A percentile compares a stretch with the other conserved stretches of the same genome.
These are phyloP conservation scores for Aspergillus sp. DNA, from an alignment of 2,329 filamentous ascomycete genomes.

Conservation along the genomic window DNA sequence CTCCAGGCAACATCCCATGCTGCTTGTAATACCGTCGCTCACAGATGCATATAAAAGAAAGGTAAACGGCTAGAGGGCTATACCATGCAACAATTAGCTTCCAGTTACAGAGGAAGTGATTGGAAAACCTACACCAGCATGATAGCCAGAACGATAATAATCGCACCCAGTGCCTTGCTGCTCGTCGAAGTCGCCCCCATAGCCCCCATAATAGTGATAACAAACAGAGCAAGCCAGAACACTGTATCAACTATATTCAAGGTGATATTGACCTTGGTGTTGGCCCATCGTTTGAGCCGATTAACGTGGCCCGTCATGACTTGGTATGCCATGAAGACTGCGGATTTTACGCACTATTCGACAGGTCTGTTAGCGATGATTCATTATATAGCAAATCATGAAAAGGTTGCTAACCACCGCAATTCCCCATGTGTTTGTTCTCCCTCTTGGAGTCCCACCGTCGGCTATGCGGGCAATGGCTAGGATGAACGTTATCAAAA, in stretches of 20 bases:
- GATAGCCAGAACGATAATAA: constrained; percentile 16
- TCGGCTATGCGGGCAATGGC: constrained; percentile 21
- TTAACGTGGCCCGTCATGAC: constrained; percentile 16
- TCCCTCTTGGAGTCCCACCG: constrained; percentile 15
- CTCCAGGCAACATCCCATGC: too few relatives aligned
- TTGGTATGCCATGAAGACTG: constrained; percentile 24
- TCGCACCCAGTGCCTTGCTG: constrained; percentile 20
- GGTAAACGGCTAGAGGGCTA: too few relatives aligned
- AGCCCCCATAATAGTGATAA: constrained; percentile 22
- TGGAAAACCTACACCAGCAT: neutral
- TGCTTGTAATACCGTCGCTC: too few relatives aligned
- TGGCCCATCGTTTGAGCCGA: constrained; percentile 23
- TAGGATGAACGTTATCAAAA: constrained; percentile 18
- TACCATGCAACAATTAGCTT: too few relatives aligned
- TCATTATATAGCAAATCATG: neutral
- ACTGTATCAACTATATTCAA: constrained; percentile 25
- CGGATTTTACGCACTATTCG: constrained; percentile 18
- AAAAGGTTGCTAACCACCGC: constrained; percentile 11
- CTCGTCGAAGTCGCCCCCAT: constrained; percentile 8
- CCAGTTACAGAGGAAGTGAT: accelerated
- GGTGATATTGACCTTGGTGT: constrained; percentile 20
- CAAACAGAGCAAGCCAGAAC: constrained; percentile 27
- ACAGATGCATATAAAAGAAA: too few relatives aligned
- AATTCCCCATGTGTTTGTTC: constrained; percentile 24
- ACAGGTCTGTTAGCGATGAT: neutral